Percentiles rank a stretch among this genome's conserved stretches.
These are phyloP conservation scores for Stachybotrys chartarum DNA, from an alignment of 2,329 filamentous ascomycete genomes.

Conservation along the genomic window DNA sequence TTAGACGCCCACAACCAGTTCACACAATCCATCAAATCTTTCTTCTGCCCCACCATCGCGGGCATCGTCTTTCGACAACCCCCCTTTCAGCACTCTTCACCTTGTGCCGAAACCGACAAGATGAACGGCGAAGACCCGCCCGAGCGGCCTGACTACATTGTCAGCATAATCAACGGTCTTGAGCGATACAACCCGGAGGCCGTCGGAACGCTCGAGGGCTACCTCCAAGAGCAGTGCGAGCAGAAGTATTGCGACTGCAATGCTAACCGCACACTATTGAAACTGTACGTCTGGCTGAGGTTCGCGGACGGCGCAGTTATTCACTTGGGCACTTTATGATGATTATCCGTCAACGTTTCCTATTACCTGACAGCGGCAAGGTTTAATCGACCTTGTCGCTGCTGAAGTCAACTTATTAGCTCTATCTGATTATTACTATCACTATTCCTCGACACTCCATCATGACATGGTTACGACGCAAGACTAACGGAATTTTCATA, in stretches of 20 bases:
- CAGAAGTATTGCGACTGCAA: constrained; percentile 92
- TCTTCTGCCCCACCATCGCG: constrained; percentile 33
- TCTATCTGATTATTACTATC: constrained; percentile 56
- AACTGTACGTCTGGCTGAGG: constrained; percentile 63
- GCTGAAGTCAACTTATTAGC: constrained; percentile 66
- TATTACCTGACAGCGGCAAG: constrained; percentile 79
- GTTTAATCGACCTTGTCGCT: constrained; percentile 38
- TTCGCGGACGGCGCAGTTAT: neutral
- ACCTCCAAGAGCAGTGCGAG: constrained; percentile 92
- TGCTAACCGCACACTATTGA: constrained; percentile 90
- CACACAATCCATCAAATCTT: constrained; percentile 37
- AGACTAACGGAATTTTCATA: neutral
- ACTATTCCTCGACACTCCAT: neutral
- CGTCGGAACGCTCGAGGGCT: constrained; percentile 86
- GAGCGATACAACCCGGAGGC: constrained; percentile 99
- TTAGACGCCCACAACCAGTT: constrained; percentile 30
- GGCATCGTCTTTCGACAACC: constrained; percentile 23
- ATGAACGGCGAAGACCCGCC: constrained; percentile 79
- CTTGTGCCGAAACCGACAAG: constrained; percentile 5
- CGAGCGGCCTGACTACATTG: constrained; percentile 87
- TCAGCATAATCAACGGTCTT: constrained; percentile 89
- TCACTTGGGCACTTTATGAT: constrained; percentile 47
- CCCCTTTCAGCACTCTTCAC: constrained; percentile 12
- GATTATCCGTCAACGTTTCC: constrained; percentile 85
- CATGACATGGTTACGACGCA: neutral